A percentile compares a stretch with the other conserved stretches of the same genome.
phyloP scores from a whole-genome alignment of 1,139 yeast species.

The Saccharomyces pastorianus region DNA sequence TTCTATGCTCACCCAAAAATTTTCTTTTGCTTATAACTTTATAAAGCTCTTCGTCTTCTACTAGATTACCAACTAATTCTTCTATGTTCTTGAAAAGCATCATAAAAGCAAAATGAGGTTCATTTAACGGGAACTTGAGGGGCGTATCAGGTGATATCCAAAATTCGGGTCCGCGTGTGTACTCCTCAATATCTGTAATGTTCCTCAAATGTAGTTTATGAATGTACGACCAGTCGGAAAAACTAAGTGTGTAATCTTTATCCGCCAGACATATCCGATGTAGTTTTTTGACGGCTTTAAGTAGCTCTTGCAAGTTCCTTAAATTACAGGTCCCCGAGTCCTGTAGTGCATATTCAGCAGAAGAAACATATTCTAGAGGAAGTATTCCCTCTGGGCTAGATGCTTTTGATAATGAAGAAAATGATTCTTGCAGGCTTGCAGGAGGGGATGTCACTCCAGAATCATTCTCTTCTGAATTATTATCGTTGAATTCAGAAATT shows the following conservation, averaged over 20 bases:
- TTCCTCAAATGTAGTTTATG: slow-evolving; percentile 29
- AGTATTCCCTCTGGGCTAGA: not conserved
- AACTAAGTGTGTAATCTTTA: slow-evolving; percentile 33
- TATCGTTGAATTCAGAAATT: slow-evolving; percentile 7
- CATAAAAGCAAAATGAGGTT: slow-evolving; percentile 52
- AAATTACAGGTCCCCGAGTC: slow-evolving; percentile 10
- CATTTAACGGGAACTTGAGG: slow-evolving; percentile 54
- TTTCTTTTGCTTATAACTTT: not conserved
- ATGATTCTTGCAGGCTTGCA: not conserved
- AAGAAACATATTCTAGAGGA: not conserved
- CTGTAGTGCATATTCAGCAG: slow-evolving; percentile 5
- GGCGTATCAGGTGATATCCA: slow-evolving; percentile 65
- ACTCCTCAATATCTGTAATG: slow-evolving; percentile 23
- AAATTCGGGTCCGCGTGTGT: slow-evolving; percentile 26
- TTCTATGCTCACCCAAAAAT: not conserved
- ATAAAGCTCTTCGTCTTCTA: slow-evolving; percentile 7
- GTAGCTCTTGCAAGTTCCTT: slow-evolving; percentile 19
- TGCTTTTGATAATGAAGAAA: not conserved
- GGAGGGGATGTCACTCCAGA: slow-evolving; percentile 5
- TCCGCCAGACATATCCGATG: slow-evolving; percentile 31
- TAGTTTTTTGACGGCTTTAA: slow-evolving; percentile 24
- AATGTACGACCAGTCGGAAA: slow-evolving; percentile 41
- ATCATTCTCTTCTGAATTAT: slow-evolving; percentile 1
- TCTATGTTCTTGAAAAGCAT: slow-evolving; percentile 26
- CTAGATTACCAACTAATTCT: slow-evolving; percentile 9